Percentiles rank a stretch among this genome's conserved stretches.
phyloP scores from a whole-genome alignment of 331 rosid genomes.

The Quercus tomentella region DNA sequence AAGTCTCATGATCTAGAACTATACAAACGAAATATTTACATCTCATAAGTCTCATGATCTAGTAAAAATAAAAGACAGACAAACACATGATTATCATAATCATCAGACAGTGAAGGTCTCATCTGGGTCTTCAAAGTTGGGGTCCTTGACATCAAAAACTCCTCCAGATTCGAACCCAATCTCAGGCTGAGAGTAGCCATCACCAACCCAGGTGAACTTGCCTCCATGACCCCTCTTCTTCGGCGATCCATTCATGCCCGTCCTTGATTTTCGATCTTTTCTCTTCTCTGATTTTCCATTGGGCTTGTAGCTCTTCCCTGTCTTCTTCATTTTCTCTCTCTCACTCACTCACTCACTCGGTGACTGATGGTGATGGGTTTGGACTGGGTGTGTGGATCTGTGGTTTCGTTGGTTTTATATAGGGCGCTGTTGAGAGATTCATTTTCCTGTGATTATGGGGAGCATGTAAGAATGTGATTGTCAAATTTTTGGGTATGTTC shows the following conservation, averaged over 20 bases:
- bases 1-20: too few relatives aligned
- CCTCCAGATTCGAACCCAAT: too few relatives aligned
- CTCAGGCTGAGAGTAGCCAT: too few relatives aligned
- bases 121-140: slow-evolving; percentile 66
- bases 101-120: slow-evolving; percentile 44
- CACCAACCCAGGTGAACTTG: too few relatives aligned
- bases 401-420: not conserved
- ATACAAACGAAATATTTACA: not conserved
- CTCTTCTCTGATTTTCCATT: slow-evolving; percentile 48
- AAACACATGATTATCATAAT: not conserved
- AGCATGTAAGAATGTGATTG: slow-evolving; percentile 24
- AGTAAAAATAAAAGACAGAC: not conserved
- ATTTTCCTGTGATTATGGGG: not conserved
- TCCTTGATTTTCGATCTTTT: too few relatives aligned
- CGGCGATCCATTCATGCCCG: too few relatives aligned
- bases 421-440: not conserved
- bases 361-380: not conserved
- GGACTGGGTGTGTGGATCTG: too few relatives aligned
- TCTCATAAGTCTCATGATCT: not conserved
- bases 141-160: too few relatives aligned
- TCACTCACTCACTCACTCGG: not conserved
- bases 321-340: slow-evolving; percentile 45
- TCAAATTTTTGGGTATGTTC: too few relatives aligned
- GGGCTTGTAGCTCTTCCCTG: slow-evolving; percentile 53
- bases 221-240: too few relatives aligned